These are phyloP conservation scores for Penicillium soppii DNA, from an alignment of 495 filamentous ascomycete genomes.

Conservation along the genomic window DNA sequence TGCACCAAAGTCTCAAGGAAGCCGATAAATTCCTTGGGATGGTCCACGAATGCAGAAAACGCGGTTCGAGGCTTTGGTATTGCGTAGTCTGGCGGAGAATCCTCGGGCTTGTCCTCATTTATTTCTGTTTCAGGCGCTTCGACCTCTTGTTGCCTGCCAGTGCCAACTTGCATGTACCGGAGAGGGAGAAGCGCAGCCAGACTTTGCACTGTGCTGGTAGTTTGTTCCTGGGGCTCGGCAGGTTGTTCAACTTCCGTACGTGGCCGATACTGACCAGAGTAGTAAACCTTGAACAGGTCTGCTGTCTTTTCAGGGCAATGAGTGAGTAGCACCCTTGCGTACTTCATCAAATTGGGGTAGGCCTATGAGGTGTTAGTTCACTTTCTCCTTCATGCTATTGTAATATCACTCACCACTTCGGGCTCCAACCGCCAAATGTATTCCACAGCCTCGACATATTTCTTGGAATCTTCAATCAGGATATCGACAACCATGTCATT, in stretches of 20 bases:
- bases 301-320: constrained; percentile 80
- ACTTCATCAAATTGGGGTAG: constrained; percentile 91
- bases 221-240: constrained; percentile 52
- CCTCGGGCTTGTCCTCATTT: constrained; percentile 24
- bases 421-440: constrained; percentile 89
- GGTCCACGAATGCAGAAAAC: constrained; percentile 95
- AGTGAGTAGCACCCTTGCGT: constrained; percentile 83
- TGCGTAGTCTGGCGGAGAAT: constrained; percentile 33
- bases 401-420: constrained; percentile 59
- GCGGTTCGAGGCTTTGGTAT: constrained; percentile 81
- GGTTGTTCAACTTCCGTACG: constrained; percentile 61
- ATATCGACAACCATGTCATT: constrained; percentile 94
- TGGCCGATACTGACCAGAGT: constrained; percentile 78
- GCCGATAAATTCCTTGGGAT: constrained; percentile 82
- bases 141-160: constrained; percentile 43
- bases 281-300: constrained; percentile 87
- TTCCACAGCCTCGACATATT: constrained; percentile 80
- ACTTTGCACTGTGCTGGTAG: constrained; percentile 73
- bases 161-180: constrained; percentile 73
- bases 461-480: constrained; percentile 89
- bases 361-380: constrained; percentile 48
- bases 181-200: constrained; percentile 79
- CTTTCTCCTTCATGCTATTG: not conserved
- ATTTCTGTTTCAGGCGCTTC: constrained; percentile 27
- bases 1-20: constrained; percentile 85